These are phyloP conservation scores for Arthrobotrys iridis DNA, from an alignment of 2,329 filamentous ascomycete genomes.

Conservation along the genomic window DNA sequence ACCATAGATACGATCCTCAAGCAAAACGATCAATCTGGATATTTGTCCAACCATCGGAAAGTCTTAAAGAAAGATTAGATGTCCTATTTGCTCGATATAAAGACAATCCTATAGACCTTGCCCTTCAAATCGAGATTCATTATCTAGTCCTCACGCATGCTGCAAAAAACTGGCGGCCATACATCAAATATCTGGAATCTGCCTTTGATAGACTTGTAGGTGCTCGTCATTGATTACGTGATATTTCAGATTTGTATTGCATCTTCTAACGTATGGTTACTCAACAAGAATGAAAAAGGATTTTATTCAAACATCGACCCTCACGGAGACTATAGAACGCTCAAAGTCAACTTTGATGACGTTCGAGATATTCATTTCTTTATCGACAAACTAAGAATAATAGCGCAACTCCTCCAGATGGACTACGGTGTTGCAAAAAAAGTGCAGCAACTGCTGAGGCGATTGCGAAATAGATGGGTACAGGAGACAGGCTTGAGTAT, in stretches of 20 bases:
- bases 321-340: not conserved
- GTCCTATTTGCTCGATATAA: slow-evolving; percentile 32
- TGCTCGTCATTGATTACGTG: not conserved
- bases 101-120: slow-evolving; percentile 36
- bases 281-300: slow-evolving; percentile 9
- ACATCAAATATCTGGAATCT: slow-evolving; percentile 37
- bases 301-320: not conserved
- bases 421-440: slow-evolving; percentile 34
- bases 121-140: slow-evolving; percentile 46
- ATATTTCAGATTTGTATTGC: not conserved
- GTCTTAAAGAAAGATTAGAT: slow-evolving; percentile 35
- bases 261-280: not conserved
- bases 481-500: slow-evolving; percentile 33
- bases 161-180: slow-evolving; percentile 42
- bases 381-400: slow-evolving; percentile 29
- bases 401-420: slow-evolving; percentile 34
- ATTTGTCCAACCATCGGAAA: slow-evolving; percentile 38
- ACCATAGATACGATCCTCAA: slow-evolving; percentile 49
- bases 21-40: slow-evolving; percentile 42
- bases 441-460: slow-evolving; percentile 36
- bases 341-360: not conserved
- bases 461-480: slow-evolving; percentile 34
- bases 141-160: slow-evolving; percentile 24
- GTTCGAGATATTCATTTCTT: slow-evolving; percentile 23
- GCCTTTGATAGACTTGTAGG: slow-evolving; percentile 20